phyloP scores from a whole-genome alignment of 768 basidiomycete genomes.

The Kwoniella botswanensis region DNA sequence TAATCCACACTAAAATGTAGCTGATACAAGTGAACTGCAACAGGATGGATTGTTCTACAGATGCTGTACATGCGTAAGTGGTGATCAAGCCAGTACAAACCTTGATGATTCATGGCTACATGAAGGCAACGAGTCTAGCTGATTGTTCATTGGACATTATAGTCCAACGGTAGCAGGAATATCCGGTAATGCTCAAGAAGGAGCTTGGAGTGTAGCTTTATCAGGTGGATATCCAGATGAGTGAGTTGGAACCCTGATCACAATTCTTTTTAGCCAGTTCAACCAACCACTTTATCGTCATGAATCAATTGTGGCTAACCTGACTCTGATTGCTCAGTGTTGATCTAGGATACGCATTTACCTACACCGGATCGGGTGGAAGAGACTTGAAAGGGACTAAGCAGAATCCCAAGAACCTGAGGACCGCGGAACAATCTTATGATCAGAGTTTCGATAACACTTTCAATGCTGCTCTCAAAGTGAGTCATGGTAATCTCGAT shows the following conservation, averaged over 20 bases:
- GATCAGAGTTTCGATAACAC: slow-evolving; percentile 79
- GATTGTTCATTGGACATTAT: too few relatives aligned
- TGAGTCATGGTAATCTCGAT: slow-evolving; percentile 38
- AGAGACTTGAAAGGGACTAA: slow-evolving; percentile 86
- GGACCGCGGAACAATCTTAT: slow-evolving; percentile 83
- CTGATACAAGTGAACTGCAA: neutral
- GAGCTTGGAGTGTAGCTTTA: slow-evolving; percentile 83
- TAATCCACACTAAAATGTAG: neutral
- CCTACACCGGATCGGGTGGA: slow-evolving; percentile 66
- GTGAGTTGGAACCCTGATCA: slow-evolving; percentile 9
- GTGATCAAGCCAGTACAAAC: neutral
- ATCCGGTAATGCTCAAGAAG: slow-evolving; percentile 65
- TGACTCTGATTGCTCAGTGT: slow-evolving; percentile 21
- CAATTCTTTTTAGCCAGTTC: too few relatives aligned
- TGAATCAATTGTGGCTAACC: neutral
- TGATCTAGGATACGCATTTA: slow-evolving; percentile 50
- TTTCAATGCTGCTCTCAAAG: slow-evolving; percentile 73
- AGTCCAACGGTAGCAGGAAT: slow-evolving; percentile 89
- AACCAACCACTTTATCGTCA: too few relatives aligned
- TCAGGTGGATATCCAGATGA: slow-evolving; percentile 68
- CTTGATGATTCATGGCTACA: neutral
- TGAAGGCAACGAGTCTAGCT: neutral
- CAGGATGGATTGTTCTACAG: slow-evolving; percentile 70
- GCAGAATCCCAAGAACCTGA: slow-evolving; percentile 80
- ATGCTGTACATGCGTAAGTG: slow-evolving; percentile 83